These are phyloP conservation scores for Jamesozyma gamospora DNA, from an alignment of 805 yeast species.

Conservation along the genomic window DNA sequence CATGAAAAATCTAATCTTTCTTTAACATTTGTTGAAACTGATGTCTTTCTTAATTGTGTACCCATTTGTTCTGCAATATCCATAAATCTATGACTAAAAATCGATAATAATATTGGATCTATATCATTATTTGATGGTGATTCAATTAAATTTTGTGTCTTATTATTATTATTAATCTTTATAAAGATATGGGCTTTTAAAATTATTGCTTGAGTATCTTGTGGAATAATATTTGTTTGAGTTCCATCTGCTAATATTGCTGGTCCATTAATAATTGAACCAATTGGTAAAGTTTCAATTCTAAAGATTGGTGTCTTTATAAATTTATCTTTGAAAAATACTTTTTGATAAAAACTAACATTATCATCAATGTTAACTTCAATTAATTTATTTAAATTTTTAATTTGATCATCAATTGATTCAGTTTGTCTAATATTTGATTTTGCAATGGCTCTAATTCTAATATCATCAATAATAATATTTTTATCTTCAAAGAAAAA, in stretches of 20 bases:
- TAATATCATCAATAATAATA: conserved; percentile 58
- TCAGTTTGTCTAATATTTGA: conserved; percentile 34
- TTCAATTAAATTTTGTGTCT: too few relatives aligned
- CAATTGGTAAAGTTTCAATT: conserved; percentile 44
- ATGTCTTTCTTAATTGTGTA: conserved; percentile 62
- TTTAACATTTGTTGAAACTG: conserved; percentile 75
- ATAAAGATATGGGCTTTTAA: conserved; percentile 55
- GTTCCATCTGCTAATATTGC: conserved; percentile 72
- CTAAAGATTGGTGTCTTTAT: conserved; percentile 44
- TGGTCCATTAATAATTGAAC: conserved; percentile 54
- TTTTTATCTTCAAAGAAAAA: conserved; percentile 49
- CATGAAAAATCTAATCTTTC: conserved; percentile 79
- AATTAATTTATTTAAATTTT: conserved; percentile 22
- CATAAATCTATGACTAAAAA: conserved; percentile 79
- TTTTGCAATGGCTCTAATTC: conserved; percentile 68
- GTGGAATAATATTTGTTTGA: conserved; percentile 68
- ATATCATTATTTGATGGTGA: conserved; percentile 21
- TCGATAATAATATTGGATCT: conserved; percentile 66
- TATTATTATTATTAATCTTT: conserved; percentile 17
- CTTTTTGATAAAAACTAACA: conserved; percentile 32
- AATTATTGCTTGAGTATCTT: conserved; percentile 46
- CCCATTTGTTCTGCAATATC: conserved; percentile 91
- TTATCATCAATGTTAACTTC: conserved; percentile 20
- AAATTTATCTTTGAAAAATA: conserved; percentile 49
- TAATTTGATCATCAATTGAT: conserved; percentile 45